These are phyloP conservation scores for Adansonia digitata DNA, from an alignment of 345 rosid species.

Conservation along the genomic window DNA sequence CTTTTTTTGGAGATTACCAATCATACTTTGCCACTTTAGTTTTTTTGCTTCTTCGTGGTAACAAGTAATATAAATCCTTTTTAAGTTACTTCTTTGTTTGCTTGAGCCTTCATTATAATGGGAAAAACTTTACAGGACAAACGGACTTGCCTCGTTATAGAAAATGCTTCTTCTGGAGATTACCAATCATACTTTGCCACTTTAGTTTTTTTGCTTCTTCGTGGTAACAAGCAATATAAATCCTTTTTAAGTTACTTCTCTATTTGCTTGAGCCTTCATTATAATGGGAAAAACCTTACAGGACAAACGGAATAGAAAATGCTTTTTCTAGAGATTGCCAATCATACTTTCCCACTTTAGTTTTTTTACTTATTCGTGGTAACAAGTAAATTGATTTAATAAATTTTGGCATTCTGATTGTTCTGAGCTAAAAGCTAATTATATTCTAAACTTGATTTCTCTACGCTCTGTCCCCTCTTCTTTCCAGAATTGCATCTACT, in stretches of 20 bases:
- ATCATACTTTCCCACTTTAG: slow-evolving; percentile 41
- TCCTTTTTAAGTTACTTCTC: background rate
- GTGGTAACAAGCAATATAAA: too few relatives aligned
- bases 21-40: too few relatives aligned
- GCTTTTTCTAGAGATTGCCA: slow-evolving; percentile 50
- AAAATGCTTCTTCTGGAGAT: too few relatives aligned
- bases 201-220: too few relatives aligned
- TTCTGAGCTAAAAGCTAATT: background rate
- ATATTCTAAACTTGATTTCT: background rate
- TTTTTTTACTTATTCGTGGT: slow-evolving; percentile 72
- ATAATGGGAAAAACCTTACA: slow-evolving; percentile 26
- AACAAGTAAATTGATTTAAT: slow-evolving; percentile 40
- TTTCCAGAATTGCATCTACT: slow-evolving; percentile 47
- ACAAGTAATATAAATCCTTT: too few relatives aligned
- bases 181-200: too few relatives aligned
- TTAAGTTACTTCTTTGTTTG: too few relatives aligned
- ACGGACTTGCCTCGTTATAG: too few relatives aligned
- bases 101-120: too few relatives aligned
- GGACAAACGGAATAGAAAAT: slow-evolving; percentile 65
- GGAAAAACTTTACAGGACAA: too few relatives aligned
- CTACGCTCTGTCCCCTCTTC: background rate
- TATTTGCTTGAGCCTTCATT: background rate
- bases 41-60: too few relatives aligned
- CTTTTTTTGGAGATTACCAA: too few relatives aligned
- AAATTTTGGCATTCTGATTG: background rate